Percentiles rank a stretch among this genome's conserved stretches.
Conservation (phyloP, 805 yeast genomes). For the Lipomyces sp. region DNA sequence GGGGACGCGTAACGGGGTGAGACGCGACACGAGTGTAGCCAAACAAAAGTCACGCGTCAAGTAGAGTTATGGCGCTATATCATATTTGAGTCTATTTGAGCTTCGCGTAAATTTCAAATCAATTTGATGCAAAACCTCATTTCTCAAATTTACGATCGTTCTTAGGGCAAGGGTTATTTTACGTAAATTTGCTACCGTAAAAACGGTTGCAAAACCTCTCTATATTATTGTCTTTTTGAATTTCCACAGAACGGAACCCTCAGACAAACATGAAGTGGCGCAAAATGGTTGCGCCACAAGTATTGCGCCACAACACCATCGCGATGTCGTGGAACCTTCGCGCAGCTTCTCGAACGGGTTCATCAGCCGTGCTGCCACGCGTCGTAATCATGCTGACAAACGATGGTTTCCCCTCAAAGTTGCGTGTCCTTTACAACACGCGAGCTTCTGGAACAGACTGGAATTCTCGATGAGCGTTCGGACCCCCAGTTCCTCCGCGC, state of each 20-base stretch:
- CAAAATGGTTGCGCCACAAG: background rate
- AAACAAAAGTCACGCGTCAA: background rate
- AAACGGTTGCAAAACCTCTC: background rate
- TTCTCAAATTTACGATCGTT: too few species aligned
- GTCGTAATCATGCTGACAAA: background rate
- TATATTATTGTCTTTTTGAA: too few species aligned
- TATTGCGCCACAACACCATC: constrained; percentile 7
- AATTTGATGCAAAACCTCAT: too few species aligned
- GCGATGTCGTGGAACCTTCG: constrained; percentile 14
- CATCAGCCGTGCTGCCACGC: constrained; percentile 3
- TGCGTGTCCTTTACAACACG: background rate
- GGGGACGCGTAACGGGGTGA: background rate
- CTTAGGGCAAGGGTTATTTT: background rate
- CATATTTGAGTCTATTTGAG: constrained; percentile 4
- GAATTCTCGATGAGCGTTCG: background rate
- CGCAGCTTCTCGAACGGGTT: constrained; percentile 19
- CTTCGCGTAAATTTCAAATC: too few species aligned
- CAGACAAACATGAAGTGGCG: too few species aligned
- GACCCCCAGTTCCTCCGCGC: background rate
- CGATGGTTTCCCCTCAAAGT: background rate
- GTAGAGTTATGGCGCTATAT: background rate
- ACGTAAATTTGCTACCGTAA: background rate
- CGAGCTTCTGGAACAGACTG: background rate
- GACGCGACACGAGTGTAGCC: background rate
- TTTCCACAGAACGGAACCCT: too few species aligned